Conservation (phyloP, 352 stramenopile genomes). For the Phytophthora foliorum region DNA sequence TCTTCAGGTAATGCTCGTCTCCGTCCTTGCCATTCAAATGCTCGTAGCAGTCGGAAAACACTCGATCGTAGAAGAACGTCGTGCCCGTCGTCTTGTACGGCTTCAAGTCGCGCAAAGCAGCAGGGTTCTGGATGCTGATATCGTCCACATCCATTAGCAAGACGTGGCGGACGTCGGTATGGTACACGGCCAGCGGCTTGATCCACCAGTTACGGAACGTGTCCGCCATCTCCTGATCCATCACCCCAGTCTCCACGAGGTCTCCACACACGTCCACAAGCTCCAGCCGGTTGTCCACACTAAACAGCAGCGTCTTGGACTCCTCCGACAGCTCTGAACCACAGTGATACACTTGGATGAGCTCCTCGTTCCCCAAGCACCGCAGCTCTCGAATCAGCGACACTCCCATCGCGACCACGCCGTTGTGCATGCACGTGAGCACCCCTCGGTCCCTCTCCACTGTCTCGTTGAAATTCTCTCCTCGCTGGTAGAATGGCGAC, state of each 20-base stretch:
- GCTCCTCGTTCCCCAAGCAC: conserved; percentile 34
- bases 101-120: conserved; percentile 15
- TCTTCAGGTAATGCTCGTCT: conserved; percentile 26
- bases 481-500: conserved; percentile 20
- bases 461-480: conserved; percentile 7
- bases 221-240: conserved; percentile 20
- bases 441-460: conserved; percentile 15
- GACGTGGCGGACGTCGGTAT: conserved; percentile 30
- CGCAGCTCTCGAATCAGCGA: conserved; percentile 33
- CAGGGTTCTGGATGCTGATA: conserved; percentile 27
- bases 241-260: conserved; percentile 7
- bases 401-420: conserved; percentile 17
- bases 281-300: conserved; percentile 23
- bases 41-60: conserved; percentile 29
- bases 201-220: conserved; percentile 36
- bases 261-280: conserved; percentile 29
- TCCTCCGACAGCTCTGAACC: conserved; percentile 20
- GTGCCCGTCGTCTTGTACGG: conserved; percentile 30
- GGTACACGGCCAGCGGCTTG: conserved; percentile 30
- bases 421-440: conserved; percentile 23
- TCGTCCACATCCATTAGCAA: conserved; percentile 39
- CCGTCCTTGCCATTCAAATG: conserved; percentile 28
- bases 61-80: conserved; percentile 37
- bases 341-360: conserved; percentile 39
- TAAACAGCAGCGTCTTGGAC: conserved; percentile 21